Base-by-base conservation (phyloP, 2,329 filamentous ascomycete species). In the Penicillium vulpinum region DNA sequence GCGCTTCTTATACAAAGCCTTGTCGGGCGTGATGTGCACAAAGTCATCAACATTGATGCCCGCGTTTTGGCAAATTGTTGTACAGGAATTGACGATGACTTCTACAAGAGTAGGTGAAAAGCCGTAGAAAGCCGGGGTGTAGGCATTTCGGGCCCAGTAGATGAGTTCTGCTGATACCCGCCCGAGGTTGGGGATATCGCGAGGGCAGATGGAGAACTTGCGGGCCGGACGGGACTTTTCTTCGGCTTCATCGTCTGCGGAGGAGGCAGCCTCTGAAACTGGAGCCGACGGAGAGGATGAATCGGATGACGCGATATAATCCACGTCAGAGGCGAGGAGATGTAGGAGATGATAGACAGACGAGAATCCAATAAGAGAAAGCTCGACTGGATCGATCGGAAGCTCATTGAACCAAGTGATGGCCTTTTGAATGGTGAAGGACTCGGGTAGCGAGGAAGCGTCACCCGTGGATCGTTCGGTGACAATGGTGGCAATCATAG, bases 401-500 rank as follows among this genome's bases (percentile, higher is more conserved):
- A 78, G 61, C 47, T 72, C 65, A 52, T 75, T 77, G 59, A 78
- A 77, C 70, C 74, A 73, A n/a, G 67, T 66, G 33, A 75, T 71
- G 13, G 75, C 76, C 51, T 72, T 76, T n/a, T 74, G 67, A 28
- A 74, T 67, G 2, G 73, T 77, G 45, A 77, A 71, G 2, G 68
- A 70, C 10, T 71, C 62, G 0, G 75, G 74, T 1, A 75, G 59
- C 24, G 70, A 67, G 0, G 68, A 67, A 1, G 59, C 65, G 35
- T 73, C 70, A 11, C 60, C 70, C 4, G 64, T 67, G 8, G 68
- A 58, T 67, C 77, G 67, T 6, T 70, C 71, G 4, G 77, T 75
- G 43, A 81, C 70, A 10, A 85, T 78, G 4, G 79, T 77, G 1
- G 83, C 78, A 55, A 85, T 83, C 72, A 86, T 85, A 11, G 84